Percentiles rank a stretch among this genome's conserved stretches.
phyloP scores from a whole-genome alignment of 805 yeast species.

The Saccharomycopsis fibuligera region DNA sequence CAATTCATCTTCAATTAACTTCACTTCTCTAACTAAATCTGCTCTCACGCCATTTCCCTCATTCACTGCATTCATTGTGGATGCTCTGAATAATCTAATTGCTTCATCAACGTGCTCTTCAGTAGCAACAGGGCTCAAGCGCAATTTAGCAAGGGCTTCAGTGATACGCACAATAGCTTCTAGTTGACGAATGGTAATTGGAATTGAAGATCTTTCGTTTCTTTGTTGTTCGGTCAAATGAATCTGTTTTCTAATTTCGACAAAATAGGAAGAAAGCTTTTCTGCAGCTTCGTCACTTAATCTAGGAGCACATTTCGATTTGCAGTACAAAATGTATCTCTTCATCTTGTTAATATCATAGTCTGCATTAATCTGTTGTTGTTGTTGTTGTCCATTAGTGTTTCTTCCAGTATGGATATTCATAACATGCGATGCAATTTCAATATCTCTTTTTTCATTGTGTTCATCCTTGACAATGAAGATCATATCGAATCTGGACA shows the following conservation, averaged over 20 bases:
- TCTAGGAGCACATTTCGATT: constrained; percentile 88
- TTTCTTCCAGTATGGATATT: constrained; percentile 78
- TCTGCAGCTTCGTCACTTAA: constrained; percentile 85
- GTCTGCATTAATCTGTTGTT: constrained; percentile 54
- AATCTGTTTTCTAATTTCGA: constrained; percentile 77
- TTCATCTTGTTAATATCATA: constrained; percentile 88
- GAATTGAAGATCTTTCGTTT: constrained; percentile 89
- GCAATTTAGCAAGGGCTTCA: constrained; percentile 86
- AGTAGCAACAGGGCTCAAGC: constrained; percentile 74
- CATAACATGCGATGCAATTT: constrained; percentile 93
- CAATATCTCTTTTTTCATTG: constrained; percentile 73
- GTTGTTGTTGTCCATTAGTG: constrained; percentile 34
- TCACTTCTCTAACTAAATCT: constrained; percentile 63
- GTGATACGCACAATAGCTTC: constrained; percentile 96
- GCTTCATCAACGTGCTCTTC: constrained; percentile 95
- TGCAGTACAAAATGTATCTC: constrained; percentile 85
- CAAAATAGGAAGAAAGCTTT: constrained; percentile 85
- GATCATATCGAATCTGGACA: constrained; percentile 98
- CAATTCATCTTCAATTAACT: constrained; percentile 74
- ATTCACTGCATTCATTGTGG: constrained; percentile 93
- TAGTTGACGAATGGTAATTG: constrained; percentile 94
- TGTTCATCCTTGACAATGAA: constrained; percentile 96
- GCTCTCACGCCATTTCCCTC: constrained; percentile 51
- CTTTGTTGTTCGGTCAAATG: constrained; percentile 74
- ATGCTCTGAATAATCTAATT: constrained; percentile 86